A percentile compares a stretch with the other conserved stretches of the same genome.
These are phyloP conservation scores for Gautieria morchelliformis DNA, from an alignment of 768 basidiomycete species.

Conservation along the genomic window DNA sequence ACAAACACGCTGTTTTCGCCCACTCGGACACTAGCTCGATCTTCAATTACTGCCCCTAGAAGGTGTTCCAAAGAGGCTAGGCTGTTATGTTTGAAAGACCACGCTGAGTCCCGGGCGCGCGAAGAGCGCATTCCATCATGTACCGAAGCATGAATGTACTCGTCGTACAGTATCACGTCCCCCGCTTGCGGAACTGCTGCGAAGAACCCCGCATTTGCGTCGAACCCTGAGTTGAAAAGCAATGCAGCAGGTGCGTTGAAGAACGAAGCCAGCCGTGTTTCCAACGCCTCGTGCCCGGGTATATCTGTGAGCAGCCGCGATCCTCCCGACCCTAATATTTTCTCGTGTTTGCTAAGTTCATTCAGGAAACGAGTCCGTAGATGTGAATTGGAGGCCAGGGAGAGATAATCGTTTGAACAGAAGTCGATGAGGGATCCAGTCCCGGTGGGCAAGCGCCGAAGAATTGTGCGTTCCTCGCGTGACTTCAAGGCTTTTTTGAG, in stretches of 20 bases:
- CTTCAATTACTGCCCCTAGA: conserved; percentile 31
- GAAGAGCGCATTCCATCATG: conserved; percentile 82
- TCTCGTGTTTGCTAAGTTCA: conserved; percentile 38
- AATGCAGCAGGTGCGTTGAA: conserved; percentile 59
- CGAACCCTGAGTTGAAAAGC: conserved; percentile 88
- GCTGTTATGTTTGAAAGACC: conserved; percentile 68
- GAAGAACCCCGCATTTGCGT: conserved; percentile 87
- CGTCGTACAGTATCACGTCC: conserved; percentile 76
- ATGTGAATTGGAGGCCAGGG: conserved; percentile 49
- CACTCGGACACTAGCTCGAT: conserved; percentile 25
- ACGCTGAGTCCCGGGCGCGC: conserved; percentile 23
- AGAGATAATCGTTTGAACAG: conserved; percentile 91
- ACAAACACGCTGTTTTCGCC: conserved; percentile 56
- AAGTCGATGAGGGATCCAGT: conserved; percentile 48
- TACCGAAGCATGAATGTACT: conserved; percentile 82
- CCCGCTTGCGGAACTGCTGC: conserved; percentile 65
- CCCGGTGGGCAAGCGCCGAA: conserved; percentile 58
- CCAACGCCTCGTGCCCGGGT: conserved; percentile 59
- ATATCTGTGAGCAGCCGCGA: conserved; percentile 80
- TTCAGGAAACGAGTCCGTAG: conserved; percentile 52
- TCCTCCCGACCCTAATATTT: conserved; percentile 77
- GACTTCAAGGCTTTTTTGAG: conserved; percentile 49
- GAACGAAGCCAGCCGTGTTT: conserved; percentile 54
- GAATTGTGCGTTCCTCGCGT: conserved; percentile 55
- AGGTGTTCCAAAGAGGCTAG: conserved; percentile 36